Evolutionary conservation across 2,329 filamentous ascomycete species (phyloP).

Genomic region (Hypomyces perniciosus): DNA sequence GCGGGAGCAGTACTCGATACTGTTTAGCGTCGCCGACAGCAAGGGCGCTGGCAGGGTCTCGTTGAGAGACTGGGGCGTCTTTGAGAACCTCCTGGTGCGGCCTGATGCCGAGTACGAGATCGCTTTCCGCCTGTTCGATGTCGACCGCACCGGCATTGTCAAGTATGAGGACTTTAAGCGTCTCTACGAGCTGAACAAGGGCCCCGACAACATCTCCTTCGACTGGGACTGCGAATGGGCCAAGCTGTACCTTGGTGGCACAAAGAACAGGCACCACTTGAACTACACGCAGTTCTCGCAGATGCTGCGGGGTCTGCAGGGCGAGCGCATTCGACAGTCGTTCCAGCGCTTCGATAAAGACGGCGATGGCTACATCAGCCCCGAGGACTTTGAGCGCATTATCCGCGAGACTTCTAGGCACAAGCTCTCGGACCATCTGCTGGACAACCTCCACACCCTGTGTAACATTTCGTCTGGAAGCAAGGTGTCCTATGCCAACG

Average conservation of each 20-base stretch:
- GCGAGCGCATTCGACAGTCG: slow-evolving; percentile 90
- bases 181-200: slow-evolving; percentile 83
- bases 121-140: slow-evolving; percentile 92
- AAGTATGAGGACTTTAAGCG: slow-evolving; percentile 85
- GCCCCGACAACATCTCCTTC: slow-evolving; percentile 78
- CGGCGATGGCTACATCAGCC: slow-evolving; percentile 89
- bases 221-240: slow-evolving; percentile 98
- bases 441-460: slow-evolving; percentile 83
- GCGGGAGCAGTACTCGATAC: slow-evolving; percentile 87
- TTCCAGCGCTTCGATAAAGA: slow-evolving; percentile 90
- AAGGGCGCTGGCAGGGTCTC: slow-evolving; percentile 65
- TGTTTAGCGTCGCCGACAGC: slow-evolving; percentile 87
- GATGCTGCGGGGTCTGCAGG: slow-evolving; percentile 93
- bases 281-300: slow-evolving; percentile 97
- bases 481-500: slow-evolving; percentile 97
- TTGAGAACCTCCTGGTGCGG: slow-evolving; percentile 89
- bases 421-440: slow-evolving; percentile 93
- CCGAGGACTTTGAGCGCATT: slow-evolving; percentile 93
- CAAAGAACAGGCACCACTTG: slow-evolving; percentile 81
- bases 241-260: slow-evolving; percentile 83
- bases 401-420: slow-evolving; percentile 88
- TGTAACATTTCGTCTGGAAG: slow-evolving; percentile 90
- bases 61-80: slow-evolving; percentile 82
- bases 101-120: slow-evolving; percentile 98
- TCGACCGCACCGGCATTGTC: slow-evolving; percentile 74